phyloP scores from a whole-genome alignment of 495 filamentous ascomycete species.

The Choiromyces venosus region DNA sequence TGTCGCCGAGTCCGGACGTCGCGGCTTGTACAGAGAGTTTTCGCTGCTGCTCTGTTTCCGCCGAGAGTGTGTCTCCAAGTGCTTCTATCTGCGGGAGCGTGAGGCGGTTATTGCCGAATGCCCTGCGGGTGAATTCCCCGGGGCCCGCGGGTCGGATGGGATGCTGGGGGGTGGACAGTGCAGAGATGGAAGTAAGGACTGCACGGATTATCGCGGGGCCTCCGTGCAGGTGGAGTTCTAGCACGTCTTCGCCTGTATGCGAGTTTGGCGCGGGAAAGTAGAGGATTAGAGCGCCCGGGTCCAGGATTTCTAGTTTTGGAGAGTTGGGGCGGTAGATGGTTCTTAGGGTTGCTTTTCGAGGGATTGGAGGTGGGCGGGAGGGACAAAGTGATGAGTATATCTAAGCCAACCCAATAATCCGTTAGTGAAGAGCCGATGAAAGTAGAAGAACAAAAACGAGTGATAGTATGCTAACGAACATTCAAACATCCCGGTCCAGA shows the following conservation, averaged over 20 bases:
- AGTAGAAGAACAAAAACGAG: constrained; percentile 5
- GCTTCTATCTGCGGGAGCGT: constrained; percentile 93
- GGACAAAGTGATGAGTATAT: constrained; percentile 77
- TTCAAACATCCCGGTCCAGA: constrained; percentile 68
- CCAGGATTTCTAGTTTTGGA: constrained; percentile 55
- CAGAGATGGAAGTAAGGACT: constrained; percentile 66
- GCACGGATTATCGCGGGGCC: constrained; percentile 81
- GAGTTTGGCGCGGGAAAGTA: constrained; percentile 80
- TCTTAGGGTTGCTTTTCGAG: constrained; percentile 70
- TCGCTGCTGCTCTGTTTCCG: constrained; percentile 90
- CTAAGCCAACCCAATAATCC: constrained; percentile 45
- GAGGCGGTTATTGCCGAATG: constrained; percentile 80
- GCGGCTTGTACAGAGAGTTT: constrained; percentile 75
- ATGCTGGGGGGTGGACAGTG: constrained; percentile 42
- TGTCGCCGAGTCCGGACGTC: constrained; percentile 61
- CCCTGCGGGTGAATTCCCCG: constrained; percentile 89
- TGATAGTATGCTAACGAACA: constrained; percentile 17
- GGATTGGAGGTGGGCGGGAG: constrained; percentile 54
- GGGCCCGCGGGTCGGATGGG: constrained; percentile 85
- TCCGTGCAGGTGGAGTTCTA: constrained; percentile 93
- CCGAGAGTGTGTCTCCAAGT: constrained; percentile 74
- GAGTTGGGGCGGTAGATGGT: constrained; percentile 63
- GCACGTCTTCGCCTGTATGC: constrained; percentile 83
- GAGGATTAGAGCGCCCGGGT: constrained; percentile 76
- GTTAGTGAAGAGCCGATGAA: not conserved